phyloP scores from a whole-genome alignment of 257 asterid genomes.

The Primulina huaijiensis region DNA sequence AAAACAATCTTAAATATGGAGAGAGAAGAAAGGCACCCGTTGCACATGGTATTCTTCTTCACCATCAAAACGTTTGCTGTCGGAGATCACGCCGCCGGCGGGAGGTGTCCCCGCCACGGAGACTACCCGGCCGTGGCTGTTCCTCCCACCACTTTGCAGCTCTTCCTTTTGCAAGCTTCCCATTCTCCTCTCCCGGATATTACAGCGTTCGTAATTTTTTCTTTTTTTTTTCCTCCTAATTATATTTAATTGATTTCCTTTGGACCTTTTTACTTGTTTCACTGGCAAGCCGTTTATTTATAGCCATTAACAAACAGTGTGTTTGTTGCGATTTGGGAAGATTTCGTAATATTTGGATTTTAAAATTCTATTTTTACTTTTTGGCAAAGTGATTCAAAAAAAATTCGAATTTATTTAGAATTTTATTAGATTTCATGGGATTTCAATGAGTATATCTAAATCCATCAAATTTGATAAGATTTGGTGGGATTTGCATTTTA shows the following conservation, averaged over 20 bases:
- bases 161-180: constrained; percentile 38
- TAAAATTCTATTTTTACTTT: too few species aligned
- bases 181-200: constrained; percentile 27
- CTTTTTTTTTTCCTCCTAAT: neutral
- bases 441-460: too few species aligned
- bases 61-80: constrained; percentile 20
- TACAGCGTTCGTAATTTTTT: neutral
- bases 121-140: constrained; percentile 38
- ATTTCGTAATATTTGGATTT: too few species aligned
- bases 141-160: constrained; percentile 30
- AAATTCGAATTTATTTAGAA: too few species aligned
- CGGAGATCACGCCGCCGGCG: constrained; percentile 8
- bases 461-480: too few species aligned
- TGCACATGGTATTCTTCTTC: constrained; percentile 24
- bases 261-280: constrained; percentile 3
- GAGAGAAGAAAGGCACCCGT: constrained; percentile 17
- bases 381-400: too few species aligned
- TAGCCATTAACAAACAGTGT: neutral
- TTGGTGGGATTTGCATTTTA: too few species aligned
- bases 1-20: neutral
- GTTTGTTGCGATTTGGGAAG: too few species aligned
- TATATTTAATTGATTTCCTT: neutral
- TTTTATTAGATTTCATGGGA: too few species aligned
- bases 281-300: constrained; percentile 22
- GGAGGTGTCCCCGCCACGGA: constrained; percentile 41